Conservation (phyloP, 495 filamentous ascomycete genomes). For the Delitschia confertaspora region DNA sequence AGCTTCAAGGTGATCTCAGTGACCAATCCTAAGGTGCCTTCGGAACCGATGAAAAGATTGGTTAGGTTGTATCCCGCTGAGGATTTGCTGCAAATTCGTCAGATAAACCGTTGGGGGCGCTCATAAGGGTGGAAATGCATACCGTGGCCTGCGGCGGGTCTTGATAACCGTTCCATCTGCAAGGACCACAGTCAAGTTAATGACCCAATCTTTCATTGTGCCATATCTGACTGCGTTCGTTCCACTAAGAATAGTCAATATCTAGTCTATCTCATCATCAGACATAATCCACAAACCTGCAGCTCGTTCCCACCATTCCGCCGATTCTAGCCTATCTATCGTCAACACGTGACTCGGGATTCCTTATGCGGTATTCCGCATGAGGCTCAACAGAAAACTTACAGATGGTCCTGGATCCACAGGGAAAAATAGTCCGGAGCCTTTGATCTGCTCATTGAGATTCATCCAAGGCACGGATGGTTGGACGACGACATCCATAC, state of each 20-base stretch:
- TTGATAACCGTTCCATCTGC: conserved; percentile 74
- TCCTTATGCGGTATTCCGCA: background rate
- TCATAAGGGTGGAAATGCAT: conserved; percentile 2
- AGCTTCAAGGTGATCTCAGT: conserved; percentile 71
- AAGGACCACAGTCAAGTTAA: conserved; percentile 70
- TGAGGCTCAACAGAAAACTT: conserved; percentile 4
- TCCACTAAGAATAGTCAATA: conserved; percentile 38
- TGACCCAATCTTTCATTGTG: conserved; percentile 82
- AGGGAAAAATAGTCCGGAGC: conserved; percentile 78
- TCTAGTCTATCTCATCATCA: background rate
- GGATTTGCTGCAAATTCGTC: conserved; percentile 44
- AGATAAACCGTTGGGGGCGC: too few species aligned
- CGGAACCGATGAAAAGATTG: conserved; percentile 64
- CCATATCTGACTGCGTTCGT: conserved; percentile 77
- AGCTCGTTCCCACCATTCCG: conserved; percentile 72
- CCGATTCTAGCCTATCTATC: conserved; percentile 35
- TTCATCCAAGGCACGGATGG: conserved; percentile 88
- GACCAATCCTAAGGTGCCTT: conserved; percentile 69
- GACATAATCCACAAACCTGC: conserved; percentile 33
- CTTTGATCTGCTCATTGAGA: conserved; percentile 68
- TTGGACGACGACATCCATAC: conserved; percentile 84
- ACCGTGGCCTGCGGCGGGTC: conserved; percentile 57
- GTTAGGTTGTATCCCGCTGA: conserved; percentile 77
- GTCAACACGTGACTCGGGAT: conserved; percentile 15
- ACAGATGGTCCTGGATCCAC: conserved; percentile 62